Conservation (phyloP, 305 asterid species). For the Fraxinus velutina region DNA sequence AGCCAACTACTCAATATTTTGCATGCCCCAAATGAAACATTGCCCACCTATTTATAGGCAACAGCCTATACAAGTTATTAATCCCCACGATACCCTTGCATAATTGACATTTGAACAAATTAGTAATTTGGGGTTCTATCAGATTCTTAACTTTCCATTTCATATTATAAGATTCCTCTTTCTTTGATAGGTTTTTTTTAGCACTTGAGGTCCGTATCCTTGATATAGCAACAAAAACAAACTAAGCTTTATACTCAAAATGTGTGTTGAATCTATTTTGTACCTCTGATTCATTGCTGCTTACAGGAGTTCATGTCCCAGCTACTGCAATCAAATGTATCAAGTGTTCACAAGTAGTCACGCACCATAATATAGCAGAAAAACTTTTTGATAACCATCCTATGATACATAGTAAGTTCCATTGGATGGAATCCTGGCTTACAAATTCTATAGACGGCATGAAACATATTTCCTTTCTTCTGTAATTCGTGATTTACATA, state of each 20-base stretch:
- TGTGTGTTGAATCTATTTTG: neutral
- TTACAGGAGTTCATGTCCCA: conserved; percentile 1
- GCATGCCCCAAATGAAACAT: too few relatives aligned
- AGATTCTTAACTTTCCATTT: neutral
- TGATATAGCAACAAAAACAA: neutral
- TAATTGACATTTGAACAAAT: too few relatives aligned
- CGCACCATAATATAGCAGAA: neutral
- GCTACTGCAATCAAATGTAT: neutral
- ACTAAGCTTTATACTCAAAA: neutral
- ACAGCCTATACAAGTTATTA: too few relatives aligned
- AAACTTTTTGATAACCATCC: neutral
- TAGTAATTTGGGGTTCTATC: too few relatives aligned
- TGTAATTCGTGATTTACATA: neutral
- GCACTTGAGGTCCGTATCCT: neutral
- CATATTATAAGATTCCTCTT: neutral
- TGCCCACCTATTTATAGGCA: too few relatives aligned
- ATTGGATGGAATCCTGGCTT: neutral
- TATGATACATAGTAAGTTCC: neutral
- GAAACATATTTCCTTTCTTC: neutral
- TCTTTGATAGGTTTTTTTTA: neutral
- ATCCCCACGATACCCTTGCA: too few relatives aligned
- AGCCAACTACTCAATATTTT: too few relatives aligned
- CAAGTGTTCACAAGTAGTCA: neutral
- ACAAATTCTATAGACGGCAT: neutral
- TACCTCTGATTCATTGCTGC: neutral